Conservation (phyloP, 805 yeast genomes). For the Lipomyces yamadae region DNA sequence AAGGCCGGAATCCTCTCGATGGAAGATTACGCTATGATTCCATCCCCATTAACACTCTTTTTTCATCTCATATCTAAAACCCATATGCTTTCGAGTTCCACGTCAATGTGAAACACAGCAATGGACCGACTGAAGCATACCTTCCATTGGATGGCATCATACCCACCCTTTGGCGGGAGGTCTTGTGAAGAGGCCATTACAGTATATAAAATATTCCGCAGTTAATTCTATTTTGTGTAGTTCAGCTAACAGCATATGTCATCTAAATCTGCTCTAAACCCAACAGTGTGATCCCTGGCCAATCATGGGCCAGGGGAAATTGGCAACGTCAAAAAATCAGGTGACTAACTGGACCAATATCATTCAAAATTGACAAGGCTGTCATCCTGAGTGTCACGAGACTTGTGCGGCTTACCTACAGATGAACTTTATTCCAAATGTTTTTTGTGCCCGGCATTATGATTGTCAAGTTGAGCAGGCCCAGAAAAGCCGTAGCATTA, state of each 20-base stretch:
- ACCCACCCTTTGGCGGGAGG: conserved; percentile 85
- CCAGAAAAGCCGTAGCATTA: neutral
- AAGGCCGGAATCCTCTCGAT: conserved; percentile 80
- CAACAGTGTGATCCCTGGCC: neutral
- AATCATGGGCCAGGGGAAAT: neutral
- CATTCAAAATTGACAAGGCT: neutral
- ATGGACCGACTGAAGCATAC: conserved; percentile 31
- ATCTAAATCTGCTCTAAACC: neutral
- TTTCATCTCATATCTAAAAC: neutral
- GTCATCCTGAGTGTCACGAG: neutral
- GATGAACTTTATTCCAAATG: neutral
- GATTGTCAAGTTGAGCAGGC: neutral
- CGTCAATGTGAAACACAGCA: too few relatives aligned
- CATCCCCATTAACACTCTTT: neutral
- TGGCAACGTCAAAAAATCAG: neutral
- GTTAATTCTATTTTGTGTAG: neutral
- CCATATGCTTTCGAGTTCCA: too few relatives aligned
- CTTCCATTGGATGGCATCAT: conserved; percentile 86
- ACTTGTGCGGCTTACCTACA: neutral
- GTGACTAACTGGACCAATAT: neutral
- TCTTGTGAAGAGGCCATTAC: conserved; percentile 58
- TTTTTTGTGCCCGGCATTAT: too few relatives aligned
- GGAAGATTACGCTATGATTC: conserved; percentile 66
- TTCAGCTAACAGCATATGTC: neutral
- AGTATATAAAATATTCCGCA: neutral